phyloP scores from a whole-genome alignment of 257 asterid species.

The Nicotiana undulata region DNA sequence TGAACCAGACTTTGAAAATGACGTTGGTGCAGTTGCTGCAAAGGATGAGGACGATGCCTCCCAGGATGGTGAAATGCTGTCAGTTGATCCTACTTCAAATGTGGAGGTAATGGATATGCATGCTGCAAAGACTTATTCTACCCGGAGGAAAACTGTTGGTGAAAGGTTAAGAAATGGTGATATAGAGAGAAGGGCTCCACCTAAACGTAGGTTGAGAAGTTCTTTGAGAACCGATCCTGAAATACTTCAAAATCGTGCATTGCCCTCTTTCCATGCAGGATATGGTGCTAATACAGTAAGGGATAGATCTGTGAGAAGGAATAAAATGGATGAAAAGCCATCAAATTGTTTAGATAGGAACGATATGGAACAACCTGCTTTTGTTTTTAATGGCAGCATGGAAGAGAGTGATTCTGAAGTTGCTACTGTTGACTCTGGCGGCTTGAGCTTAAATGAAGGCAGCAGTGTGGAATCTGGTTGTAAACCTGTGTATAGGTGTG shows the following conservation, averaged over 20 bases:
- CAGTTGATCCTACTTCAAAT: conserved; percentile 29
- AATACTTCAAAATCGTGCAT: conserved; percentile 23
- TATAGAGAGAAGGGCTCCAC: conserved; percentile 32
- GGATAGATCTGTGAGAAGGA: conserved; percentile 55
- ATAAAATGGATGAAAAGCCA: conserved; percentile 46
- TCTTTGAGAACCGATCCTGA: conserved; percentile 39
- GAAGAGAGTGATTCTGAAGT: conserved; percentile 65
- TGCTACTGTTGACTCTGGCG: conserved; percentile 56
- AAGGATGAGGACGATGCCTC: conserved; percentile 42
- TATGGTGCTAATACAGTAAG: conserved; percentile 23
- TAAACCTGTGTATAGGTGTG: conserved; percentile 27
- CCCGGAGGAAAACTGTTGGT: conserved; percentile 42
- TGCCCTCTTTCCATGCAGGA: conserved; percentile 32
- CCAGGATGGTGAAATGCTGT: conserved; percentile 30
- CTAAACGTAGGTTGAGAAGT: conserved; percentile 53
- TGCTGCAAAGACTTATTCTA: conserved; percentile 27
- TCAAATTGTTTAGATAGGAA: conserved; percentile 52
- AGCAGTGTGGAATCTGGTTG: conserved; percentile 49
- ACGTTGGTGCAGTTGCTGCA: conserved; percentile 48
- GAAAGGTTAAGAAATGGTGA: conserved; percentile 31
- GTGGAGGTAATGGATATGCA: conserved; percentile 25
- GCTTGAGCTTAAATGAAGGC: conserved; percentile 47
- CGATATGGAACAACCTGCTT: conserved; percentile 37
- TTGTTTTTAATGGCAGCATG: conserved; percentile 44
- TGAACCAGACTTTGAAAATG: conserved; percentile 47